Percentiles rank a stretch among this genome's conserved stretches.
phyloP scores from a whole-genome alignment of 129 eudicot species.

The Tagetes patula region DNA sequence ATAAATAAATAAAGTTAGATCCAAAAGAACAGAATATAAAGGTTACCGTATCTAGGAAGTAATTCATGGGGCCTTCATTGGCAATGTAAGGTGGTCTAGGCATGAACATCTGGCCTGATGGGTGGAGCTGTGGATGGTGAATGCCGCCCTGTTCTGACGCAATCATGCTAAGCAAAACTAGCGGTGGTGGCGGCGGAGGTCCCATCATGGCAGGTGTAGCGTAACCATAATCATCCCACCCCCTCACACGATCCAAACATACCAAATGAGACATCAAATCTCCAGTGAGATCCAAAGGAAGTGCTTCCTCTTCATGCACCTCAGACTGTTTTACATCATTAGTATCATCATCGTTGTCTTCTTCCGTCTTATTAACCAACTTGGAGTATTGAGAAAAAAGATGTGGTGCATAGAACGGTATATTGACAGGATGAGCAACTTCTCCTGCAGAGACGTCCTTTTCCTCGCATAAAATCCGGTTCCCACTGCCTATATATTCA shows the following conservation, averaged over 20 bases:
- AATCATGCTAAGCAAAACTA: conserved; percentile 35
- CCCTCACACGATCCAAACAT: conserved; percentile 53
- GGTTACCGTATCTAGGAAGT: conserved; percentile 21
- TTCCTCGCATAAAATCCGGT: conserved; percentile 39
- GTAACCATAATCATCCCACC: conserved; percentile 36
- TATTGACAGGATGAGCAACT: conserved; percentile 17
- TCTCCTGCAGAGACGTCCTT: conserved; percentile 43
- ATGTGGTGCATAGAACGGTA: conserved; percentile 53
- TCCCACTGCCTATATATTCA: conserved; percentile 10
- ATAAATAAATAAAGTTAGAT: neutral
- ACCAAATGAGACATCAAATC: conserved; percentile 48
- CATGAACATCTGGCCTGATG: conserved; percentile 33
- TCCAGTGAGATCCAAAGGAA: conserved; percentile 61
- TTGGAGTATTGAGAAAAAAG: conserved; percentile 33
- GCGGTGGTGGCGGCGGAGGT: conserved; percentile 43
- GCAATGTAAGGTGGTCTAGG: conserved; percentile 29
- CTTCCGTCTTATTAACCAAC: conserved; percentile 27
- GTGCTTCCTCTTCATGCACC: conserved; percentile 27
- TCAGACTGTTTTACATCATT: conserved; percentile 21
- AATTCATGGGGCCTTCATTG: conserved; percentile 16
- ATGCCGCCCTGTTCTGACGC: conserved; percentile 42
- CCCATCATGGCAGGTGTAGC: conserved; percentile 34
- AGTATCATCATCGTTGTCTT: conserved; percentile 2
- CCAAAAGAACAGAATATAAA: neutral
- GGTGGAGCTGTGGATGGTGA: conserved; percentile 36